phyloP scores from a whole-genome alignment of 805 yeast genomes.

The Candida boleticola region DNA sequence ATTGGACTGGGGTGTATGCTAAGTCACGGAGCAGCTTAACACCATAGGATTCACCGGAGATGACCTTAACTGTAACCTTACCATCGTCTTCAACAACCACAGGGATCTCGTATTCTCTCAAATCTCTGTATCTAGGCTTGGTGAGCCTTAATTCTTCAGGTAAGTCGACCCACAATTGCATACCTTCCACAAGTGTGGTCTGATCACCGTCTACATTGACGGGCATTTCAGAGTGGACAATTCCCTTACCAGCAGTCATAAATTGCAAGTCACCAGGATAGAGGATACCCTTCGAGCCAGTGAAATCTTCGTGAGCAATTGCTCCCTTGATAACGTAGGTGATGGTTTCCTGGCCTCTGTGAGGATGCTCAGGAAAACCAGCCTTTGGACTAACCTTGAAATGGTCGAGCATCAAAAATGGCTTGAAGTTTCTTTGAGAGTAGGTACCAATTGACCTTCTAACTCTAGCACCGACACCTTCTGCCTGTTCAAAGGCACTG shows the following conservation, averaged over 20 bases:
- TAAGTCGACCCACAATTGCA: conserved; percentile 87
- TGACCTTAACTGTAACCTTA: conserved; percentile 45
- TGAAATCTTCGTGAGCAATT: conserved; percentile 35
- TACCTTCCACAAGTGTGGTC: conserved; percentile 43
- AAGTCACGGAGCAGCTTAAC: conserved; percentile 69
- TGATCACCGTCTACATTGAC: conserved; percentile 49
- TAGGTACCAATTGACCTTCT: conserved; percentile 75
- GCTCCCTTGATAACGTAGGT: conserved; percentile 34
- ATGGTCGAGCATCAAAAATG: conserved; percentile 81
- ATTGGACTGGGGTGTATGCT: conserved; percentile 80
- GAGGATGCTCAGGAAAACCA: conserved; percentile 52
- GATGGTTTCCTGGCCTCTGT: conserved; percentile 39
- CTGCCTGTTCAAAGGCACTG: conserved; percentile 66
- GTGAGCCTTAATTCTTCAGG: conserved; percentile 59
- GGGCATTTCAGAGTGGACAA: conserved; percentile 50
- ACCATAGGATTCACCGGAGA: conserved; percentile 75
- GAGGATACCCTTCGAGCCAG: conserved; percentile 22
- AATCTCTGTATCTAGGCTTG: conserved; percentile 20
- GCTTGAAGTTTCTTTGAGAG: conserved; percentile 70
- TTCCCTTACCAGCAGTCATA: conserved; percentile 26
- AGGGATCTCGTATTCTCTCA: conserved; percentile 21
- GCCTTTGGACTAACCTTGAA: conserved; percentile 48
- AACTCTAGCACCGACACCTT: conserved; percentile 87
- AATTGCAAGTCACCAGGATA: conserved; percentile 25
- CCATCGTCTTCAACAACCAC: conserved; percentile 35